Evolutionary conservation across 78 protist species (phyloP), one percentile per base, ranked within the genome.

Genomic region (Acrasis kona): DNA sequence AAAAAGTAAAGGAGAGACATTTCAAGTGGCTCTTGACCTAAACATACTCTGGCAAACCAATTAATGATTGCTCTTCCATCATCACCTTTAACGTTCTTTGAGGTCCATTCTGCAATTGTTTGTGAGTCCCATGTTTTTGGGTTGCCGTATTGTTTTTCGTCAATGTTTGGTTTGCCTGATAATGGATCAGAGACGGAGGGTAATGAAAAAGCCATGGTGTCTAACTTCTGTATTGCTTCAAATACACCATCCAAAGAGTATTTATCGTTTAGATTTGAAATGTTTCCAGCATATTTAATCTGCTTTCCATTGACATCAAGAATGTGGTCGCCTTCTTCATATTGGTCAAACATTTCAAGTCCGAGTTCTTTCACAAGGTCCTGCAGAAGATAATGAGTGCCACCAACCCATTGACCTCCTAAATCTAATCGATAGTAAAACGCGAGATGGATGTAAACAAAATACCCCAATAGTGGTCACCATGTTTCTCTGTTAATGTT

Each of bases 391-490:
- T 67, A 30, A 19, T 67, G 71, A 19, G 28, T 30, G 19, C 66
- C 66, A 19, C 66, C 71, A 19, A 67, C 37, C 61, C 76, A 72
- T 40, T 39, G 76, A 10, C 76, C 76, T 39, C 70, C 61, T 10
- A 38, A 28, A 19, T 72, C 10, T n/a, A n/a, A n/a, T n/a, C n/a
- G n/a, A n/a, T n/a, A n/a, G n/a, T n/a, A n/a, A n/a, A n/a, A n/a
- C n/a, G n/a, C n/a, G n/a, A n/a, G n/a, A n/a, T n/a, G n/a, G n/a
- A n/a, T n/a, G n/a, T n/a, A n/a, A n/a, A n/a, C n/a, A n/a, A n/a
- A n/a, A n/a, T n/a, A n/a, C n/a, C n/a, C n/a, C n/a, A n/a, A n/a
- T n/a, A n/a, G n/a, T n/a, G n/a, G n/a, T n/a, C n/a, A n/a, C n/a
- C n/a, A n/a, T n/a, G n/a, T n/a, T n/a, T n/a, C n/a, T n/a, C n/a